phyloP scores from a whole-genome alignment of 2,329 filamentous ascomycete species.

The Nemania sp. region DNA sequence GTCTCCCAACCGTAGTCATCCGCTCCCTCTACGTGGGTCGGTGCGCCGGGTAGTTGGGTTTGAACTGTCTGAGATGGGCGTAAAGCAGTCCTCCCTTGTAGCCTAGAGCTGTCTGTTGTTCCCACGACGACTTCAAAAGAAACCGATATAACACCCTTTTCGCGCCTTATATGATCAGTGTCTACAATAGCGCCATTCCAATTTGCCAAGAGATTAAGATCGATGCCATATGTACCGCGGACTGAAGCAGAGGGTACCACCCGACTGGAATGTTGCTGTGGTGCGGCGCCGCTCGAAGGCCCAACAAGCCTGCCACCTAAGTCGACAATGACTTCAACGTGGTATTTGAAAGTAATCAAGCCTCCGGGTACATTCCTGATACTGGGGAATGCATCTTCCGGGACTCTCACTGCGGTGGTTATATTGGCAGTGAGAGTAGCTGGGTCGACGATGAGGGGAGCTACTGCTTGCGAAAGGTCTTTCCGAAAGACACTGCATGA shows the following conservation, averaged over 20 bases:
- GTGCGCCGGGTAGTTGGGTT: constrained; percentile 27
- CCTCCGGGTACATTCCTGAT: constrained; percentile 87
- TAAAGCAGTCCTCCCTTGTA: constrained; percentile 34
- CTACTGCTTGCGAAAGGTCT: constrained; percentile 86
- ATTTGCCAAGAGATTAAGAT: constrained; percentile 51
- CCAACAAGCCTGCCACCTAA: constrained; percentile 80
- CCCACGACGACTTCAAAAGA: constrained; percentile 87
- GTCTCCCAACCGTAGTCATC: constrained; percentile 40
- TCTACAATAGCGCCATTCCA: constrained; percentile 77
- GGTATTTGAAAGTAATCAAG: constrained; percentile 95
- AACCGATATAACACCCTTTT: constrained; percentile 89
- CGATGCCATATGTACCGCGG: constrained; percentile 42
- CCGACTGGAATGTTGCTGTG: constrained; percentile 47
- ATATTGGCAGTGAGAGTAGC: constrained; percentile 75
- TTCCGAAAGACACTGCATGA: constrained; percentile 95
- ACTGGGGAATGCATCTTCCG: constrained; percentile 89
- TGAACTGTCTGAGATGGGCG: constrained; percentile 31
- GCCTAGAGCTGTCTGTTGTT: constrained; percentile 68
- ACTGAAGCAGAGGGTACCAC: constrained; percentile 41
- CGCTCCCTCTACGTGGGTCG: constrained; percentile 25
- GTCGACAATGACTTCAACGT: constrained; percentile 90
- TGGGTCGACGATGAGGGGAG: constrained; percentile 86
- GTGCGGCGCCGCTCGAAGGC: constrained; percentile 49
- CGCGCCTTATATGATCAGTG: constrained; percentile 80
- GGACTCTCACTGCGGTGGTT: constrained; percentile 81